Conservation (phyloP, 2,329 filamentous ascomycete species). For the Ceratocystis lukuohia region DNA sequence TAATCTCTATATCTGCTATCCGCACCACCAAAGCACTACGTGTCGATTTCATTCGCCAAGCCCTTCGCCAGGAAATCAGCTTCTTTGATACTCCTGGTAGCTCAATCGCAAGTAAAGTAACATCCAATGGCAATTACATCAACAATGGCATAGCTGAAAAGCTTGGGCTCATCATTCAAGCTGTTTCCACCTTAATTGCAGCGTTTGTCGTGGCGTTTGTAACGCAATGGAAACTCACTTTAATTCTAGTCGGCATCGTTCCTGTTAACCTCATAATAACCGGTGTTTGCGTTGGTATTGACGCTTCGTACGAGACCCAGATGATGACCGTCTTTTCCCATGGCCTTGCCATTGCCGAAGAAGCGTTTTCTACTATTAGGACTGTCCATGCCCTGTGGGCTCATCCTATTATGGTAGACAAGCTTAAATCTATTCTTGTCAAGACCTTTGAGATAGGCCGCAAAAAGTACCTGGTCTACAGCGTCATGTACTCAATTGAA, state of each 20-base stretch:
- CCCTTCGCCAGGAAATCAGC: conserved; percentile 38
- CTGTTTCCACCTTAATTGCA: conserved; percentile 29
- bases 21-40: conserved; percentile 29
- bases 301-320: conserved; percentile 32
- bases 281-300: conserved; percentile 28
- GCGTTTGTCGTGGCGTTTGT: conserved; percentile 31
- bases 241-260: conserved; percentile 35
- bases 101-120: conserved; percentile 35
- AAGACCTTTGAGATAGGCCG: conserved; percentile 29
- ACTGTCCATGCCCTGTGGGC: conserved; percentile 40
- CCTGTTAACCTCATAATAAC: conserved; percentile 33
- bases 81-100: conserved; percentile 39
- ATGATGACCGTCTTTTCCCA: conserved; percentile 33
- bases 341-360: conserved; percentile 35
- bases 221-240: conserved; percentile 32
- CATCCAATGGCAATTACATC: conserved; percentile 35
- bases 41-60: conserved; percentile 29
- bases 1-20: conserved; percentile 30
- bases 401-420: conserved; percentile 30
- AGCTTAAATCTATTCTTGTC: conserved; percentile 32
- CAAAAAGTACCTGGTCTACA: conserved; percentile 33
- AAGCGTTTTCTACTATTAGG: conserved; percentile 35
- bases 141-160: conserved; percentile 35
- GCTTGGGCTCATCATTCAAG: conserved; percentile 31
- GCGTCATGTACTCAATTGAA: conserved; percentile 33